A percentile compares a stretch with the other conserved stretches of the same genome.
These are phyloP conservation scores for Jamesozyma spencerorum DNA, from an alignment of 805 yeast genomes.

Conservation along the genomic window DNA sequence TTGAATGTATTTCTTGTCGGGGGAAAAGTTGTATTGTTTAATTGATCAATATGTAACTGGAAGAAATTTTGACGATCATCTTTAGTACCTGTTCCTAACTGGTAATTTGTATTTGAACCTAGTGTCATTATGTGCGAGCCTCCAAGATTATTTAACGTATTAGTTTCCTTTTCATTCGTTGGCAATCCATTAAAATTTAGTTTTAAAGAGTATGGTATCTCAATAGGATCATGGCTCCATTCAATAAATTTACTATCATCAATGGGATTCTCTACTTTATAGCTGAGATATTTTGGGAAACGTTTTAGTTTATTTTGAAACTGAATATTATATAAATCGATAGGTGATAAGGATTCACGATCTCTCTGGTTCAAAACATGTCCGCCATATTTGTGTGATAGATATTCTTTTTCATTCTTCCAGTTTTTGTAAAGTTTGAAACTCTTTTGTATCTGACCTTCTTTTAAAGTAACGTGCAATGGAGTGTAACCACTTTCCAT, in stretches of 20 bases:
- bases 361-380: slow-evolving; percentile 45
- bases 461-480: slow-evolving; percentile 50
- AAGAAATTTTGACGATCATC: slow-evolving; percentile 40
- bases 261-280: background rate
- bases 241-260: background rate
- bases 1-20: slow-evolving; percentile 30
- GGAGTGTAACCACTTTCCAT: slow-evolving; percentile 77
- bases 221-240: slow-evolving; percentile 4
- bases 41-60: slow-evolving; percentile 30
- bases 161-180: background rate
- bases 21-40: slow-evolving; percentile 11
- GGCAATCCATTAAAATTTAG: slow-evolving; percentile 7
- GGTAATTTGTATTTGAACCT: slow-evolving; percentile 56
- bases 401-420: slow-evolving; percentile 18
- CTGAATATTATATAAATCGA: slow-evolving; percentile 43
- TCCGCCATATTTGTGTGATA: slow-evolving; percentile 16
- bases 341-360: slow-evolving; percentile 60
- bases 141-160: slow-evolving; percentile 30
- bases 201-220: slow-evolving; percentile 1
- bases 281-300: slow-evolving; percentile 9
- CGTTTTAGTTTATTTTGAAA: slow-evolving; percentile 5
- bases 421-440: slow-evolving; percentile 22
- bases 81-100: slow-evolving; percentile 58
- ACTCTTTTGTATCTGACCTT: slow-evolving; percentile 27
- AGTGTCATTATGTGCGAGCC: slow-evolving; percentile 51